phyloP scores from a whole-genome alignment of 441 rosid genomes.

The Brassica balearica region DNA sequence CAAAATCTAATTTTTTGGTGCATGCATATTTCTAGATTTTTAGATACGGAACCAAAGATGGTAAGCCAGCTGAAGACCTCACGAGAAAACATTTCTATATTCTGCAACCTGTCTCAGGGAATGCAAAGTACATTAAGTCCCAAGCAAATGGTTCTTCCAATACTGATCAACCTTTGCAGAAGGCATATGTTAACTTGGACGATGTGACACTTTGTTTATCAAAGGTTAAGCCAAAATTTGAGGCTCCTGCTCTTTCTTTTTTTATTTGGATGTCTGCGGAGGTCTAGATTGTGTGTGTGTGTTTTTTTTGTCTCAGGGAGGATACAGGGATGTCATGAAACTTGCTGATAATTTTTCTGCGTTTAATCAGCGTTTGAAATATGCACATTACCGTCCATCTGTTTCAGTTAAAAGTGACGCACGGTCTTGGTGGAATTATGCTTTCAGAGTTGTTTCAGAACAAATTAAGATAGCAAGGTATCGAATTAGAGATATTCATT shows the following conservation, averaged over 20 bases:
- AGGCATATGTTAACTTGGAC: slow-evolving; percentile 88
- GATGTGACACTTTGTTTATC: slow-evolving; percentile 96
- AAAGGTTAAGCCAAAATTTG: slow-evolving; percentile 62
- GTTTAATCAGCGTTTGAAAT: slow-evolving; percentile 86
- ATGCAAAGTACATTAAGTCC: slow-evolving; percentile 80
- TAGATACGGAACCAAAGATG: slow-evolving; percentile 83
- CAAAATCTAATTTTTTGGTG: slow-evolving; percentile 18
- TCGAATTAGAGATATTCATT: slow-evolving; percentile 17
- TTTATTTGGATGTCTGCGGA: slow-evolving; percentile 30
- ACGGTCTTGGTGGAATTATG: slow-evolving; percentile 97
- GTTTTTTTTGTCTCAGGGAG: slow-evolving; percentile 65
- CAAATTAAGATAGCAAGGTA: slow-evolving; percentile 95
- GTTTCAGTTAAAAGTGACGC: slow-evolving; percentile 76
- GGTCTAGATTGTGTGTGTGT: slow-evolving; percentile 40
- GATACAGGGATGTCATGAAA: slow-evolving; percentile 85
- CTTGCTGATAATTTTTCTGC: slow-evolving; percentile 96
- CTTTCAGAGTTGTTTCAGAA: slow-evolving; percentile 82
- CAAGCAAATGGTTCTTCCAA: slow-evolving; percentile 54
- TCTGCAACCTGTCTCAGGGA: slow-evolving; percentile 96
- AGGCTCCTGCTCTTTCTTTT: slow-evolving; percentile 23
- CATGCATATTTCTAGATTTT: slow-evolving; percentile 66
- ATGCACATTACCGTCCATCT: slow-evolving; percentile 91
- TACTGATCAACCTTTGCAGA: slow-evolving; percentile 72
- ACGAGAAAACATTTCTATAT: slow-evolving; percentile 73
- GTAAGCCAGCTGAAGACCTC: slow-evolving; percentile 76